Base-by-base conservation (phyloP, 805 yeast genomes). In the Alloascoidea africana region DNA sequence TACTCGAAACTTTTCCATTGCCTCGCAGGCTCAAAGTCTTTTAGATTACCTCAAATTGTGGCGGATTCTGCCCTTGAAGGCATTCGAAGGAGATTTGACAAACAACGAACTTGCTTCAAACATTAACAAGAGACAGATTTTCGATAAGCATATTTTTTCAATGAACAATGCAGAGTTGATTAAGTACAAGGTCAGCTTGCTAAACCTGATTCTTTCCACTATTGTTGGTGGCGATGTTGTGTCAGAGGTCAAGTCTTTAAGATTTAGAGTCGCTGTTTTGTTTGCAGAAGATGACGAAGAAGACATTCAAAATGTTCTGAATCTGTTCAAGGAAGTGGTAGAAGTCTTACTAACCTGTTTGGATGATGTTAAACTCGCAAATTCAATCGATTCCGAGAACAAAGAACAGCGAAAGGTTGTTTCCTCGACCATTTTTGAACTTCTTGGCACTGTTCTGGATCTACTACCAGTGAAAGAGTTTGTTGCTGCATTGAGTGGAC, bases 401-500 rank as follows among this genome's bases (percentile, higher is more conserved):
- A 23, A 23, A 23, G 30, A 23, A 23, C 30, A 37, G 14, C 55
- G 51, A 19, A 54, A 54, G 13, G 61, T 57, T 27, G 56, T 65
- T 16, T 57, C 65, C 14, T 54, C 50, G 33, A 62, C 60, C 23
- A 56, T 77, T 38, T 73, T 73, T 51, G 65, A 62, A 17, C 56
- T 83, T 37, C 62, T 89, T 44, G 70, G 74, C 23, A 71, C 70
- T 45, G 59, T 77, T 44, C 59, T 89, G 41, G 73, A 74, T 41
- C 62, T 85, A 43, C 61, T 89, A 38, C 96, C 97, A 18, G 69
- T 86, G 44, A 67, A 67, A 43, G 69, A 73, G 45, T 87, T 83
- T 53, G 77, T 79, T 18, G 61, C 65, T 14, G 72, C 30, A 8
- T n/a, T 23, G 8, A 8, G 30, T 23, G 30, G n/a, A 8, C n/a